Evolutionary conservation across 2,329 filamentous ascomycete genomes (phyloP).

Genomic region (Scorias spongiosa): DNA sequence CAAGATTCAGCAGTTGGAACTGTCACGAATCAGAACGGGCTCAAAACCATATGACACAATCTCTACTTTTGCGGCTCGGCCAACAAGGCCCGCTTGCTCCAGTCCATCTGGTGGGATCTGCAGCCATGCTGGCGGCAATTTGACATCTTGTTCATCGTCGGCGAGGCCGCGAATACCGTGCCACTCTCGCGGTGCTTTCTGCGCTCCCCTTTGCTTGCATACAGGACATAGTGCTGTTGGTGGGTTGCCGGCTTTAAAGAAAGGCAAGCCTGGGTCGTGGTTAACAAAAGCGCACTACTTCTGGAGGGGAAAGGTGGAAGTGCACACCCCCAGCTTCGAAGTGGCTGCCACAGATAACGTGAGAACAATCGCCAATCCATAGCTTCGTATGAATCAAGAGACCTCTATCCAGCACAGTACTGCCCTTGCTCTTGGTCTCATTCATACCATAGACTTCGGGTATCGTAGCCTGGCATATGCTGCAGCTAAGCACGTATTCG

Average conservation of each 20-base stretch:
- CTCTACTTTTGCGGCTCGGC: neutral
- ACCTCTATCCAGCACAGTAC: conserved; percentile 8
- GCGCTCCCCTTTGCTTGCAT: neutral
- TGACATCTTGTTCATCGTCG: neutral
- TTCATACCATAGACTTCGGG: conserved; percentile 29
- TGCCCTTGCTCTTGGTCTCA: conserved; percentile 22
- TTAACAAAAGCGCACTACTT: too few species aligned
- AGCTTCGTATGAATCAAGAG: conserved; percentile 19
- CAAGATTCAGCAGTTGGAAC: neutral
- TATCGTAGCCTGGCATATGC: conserved; percentile 30
- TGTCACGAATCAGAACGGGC: neutral
- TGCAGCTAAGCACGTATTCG: conserved; percentile 34
- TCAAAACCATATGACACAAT: too few species aligned
- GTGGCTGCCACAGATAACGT: conserved; percentile 34
- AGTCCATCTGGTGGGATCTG: neutral
- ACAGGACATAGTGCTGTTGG: neutral
- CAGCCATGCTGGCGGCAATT: neutral
- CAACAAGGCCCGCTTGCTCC: neutral
- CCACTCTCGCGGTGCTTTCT: neutral
- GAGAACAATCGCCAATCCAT: conserved; percentile 34
- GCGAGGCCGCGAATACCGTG: neutral
- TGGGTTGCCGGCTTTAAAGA: neutral
- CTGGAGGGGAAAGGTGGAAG: neutral
- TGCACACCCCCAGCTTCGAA: conserved; percentile 32
- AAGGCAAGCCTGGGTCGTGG: neutral